phyloP scores from a whole-genome alignment of 306 rosid species.

The Sophora flavescens region DNA sequence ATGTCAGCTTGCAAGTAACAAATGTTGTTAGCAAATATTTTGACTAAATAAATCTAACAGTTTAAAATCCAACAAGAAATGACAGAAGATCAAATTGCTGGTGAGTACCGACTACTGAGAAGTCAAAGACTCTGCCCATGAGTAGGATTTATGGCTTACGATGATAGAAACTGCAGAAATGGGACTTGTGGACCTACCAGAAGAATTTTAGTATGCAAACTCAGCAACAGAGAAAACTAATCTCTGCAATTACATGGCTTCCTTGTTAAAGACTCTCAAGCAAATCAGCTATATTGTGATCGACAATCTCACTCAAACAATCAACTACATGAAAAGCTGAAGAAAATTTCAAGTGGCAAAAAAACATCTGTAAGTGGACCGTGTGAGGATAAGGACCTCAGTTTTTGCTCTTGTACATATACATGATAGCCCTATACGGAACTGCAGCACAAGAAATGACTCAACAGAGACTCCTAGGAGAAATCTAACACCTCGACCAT shows the following conservation, averaged over 20 bases:
- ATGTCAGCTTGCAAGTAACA: not conserved
- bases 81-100: not conserved
- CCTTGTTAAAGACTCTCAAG: not conserved
- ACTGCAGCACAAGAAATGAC: constrained; percentile 6
- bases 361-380: not conserved
- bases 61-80: not conserved
- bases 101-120: not conserved
- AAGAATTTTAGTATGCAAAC: not conserved
- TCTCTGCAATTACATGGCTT: not conserved
- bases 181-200: not conserved
- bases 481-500: not conserved
- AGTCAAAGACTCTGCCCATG: not conserved
- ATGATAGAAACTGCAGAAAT: no score
- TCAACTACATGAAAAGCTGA: not conserved
- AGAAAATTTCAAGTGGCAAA: not conserved
- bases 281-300: not conserved
- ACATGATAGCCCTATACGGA: not conserved
- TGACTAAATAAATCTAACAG: constrained; percentile 27
- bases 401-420: not conserved
- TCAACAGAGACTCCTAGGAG: not conserved
- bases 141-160: no score
- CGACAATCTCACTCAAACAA: not conserved
- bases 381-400: not conserved
- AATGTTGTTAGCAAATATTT: not conserved
- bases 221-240: constrained; percentile 7